Conservation (phyloP, 1,284 basidiomycete species). For the Sanguinoderma infundibulare region DNA sequence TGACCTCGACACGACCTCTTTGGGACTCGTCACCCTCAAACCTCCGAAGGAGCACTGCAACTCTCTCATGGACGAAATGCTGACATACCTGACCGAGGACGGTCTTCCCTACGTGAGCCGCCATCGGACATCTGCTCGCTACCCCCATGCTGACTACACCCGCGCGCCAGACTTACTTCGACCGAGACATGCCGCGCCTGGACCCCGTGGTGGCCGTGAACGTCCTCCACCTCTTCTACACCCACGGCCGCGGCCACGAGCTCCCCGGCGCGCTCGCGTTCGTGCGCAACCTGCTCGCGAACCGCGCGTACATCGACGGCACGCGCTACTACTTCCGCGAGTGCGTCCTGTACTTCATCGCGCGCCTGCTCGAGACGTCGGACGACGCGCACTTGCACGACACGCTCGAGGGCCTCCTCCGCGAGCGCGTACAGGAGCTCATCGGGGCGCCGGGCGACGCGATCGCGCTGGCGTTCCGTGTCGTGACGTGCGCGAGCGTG, state of each 20-base stretch:
- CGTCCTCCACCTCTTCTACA: slow-evolving; percentile 49
- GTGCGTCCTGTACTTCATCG: slow-evolving; percentile 52
- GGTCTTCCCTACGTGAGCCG: slow-evolving; percentile 6
- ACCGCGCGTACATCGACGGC: slow-evolving; percentile 53
- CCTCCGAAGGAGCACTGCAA: slow-evolving; percentile 5
- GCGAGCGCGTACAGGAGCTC: slow-evolving; percentile 46
- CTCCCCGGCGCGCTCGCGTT: slow-evolving; percentile 47
- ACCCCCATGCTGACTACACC: not conserved
- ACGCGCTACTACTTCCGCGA: slow-evolving; percentile 56
- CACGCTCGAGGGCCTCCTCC: slow-evolving; percentile 41
- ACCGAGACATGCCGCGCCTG: slow-evolving; percentile 31
- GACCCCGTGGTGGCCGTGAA: slow-evolving; percentile 54
- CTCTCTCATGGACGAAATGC: slow-evolving; percentile 12
- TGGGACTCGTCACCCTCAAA: slow-evolving; percentile 10
- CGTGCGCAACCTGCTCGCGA: slow-evolving; percentile 47
- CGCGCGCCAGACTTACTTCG: slow-evolving; percentile 36
- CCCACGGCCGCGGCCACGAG: slow-evolving; percentile 47
- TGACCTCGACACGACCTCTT: slow-evolving; percentile 43
- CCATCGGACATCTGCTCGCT: not conserved
- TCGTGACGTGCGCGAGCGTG: slow-evolving; percentile 39
- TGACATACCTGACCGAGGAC: slow-evolving; percentile 4
- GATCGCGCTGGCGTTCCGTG: slow-evolving; percentile 44
- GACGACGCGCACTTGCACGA: slow-evolving; percentile 39
- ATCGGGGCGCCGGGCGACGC: slow-evolving; percentile 49
- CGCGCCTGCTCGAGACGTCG: slow-evolving; percentile 44